These are phyloP conservation scores for Russula dissimulans DNA, from an alignment of 768 basidiomycete species.

Conservation along the genomic window DNA sequence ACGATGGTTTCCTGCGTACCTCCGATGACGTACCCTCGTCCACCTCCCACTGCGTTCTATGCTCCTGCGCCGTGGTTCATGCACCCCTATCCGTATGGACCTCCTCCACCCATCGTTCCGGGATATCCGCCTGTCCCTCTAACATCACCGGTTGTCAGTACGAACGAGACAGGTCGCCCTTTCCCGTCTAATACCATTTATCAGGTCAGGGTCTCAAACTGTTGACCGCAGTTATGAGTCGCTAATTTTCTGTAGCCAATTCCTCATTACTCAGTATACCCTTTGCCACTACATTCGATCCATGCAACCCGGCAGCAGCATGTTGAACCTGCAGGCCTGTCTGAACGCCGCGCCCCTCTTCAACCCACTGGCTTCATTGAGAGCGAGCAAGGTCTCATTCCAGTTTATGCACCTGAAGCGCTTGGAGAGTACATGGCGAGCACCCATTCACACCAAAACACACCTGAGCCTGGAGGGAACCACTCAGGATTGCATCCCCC, in stretches of 20 bases:
- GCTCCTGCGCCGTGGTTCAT: slow-evolving; percentile 14
- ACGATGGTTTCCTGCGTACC: neutral
- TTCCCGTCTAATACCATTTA: slow-evolving; percentile 2
- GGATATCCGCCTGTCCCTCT: slow-evolving; percentile 31
- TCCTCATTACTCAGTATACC: slow-evolving; percentile 10
- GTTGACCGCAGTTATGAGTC: neutral
- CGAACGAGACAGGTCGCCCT: slow-evolving; percentile 4
- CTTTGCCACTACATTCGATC: slow-evolving; percentile 1
- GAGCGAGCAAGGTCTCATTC: slow-evolving; percentile 60
- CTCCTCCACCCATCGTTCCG: slow-evolving; percentile 35
- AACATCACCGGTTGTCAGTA: neutral
- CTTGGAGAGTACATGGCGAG: slow-evolving; percentile 57
- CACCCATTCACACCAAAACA: slow-evolving; percentile 27
- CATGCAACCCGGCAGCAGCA: slow-evolving; percentile 8
- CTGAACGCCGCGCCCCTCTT: slow-evolving; percentile 36
- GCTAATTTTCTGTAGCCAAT: slow-evolving; percentile 6
- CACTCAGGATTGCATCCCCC: slow-evolving; percentile 13
- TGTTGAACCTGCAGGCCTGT: neutral
- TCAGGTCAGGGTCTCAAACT: slow-evolving; percentile 4
- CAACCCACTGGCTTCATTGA: slow-evolving; percentile 62
- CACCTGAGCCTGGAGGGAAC: slow-evolving; percentile 18
- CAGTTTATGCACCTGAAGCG: slow-evolving; percentile 58
- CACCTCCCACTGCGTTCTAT: slow-evolving; percentile 10
- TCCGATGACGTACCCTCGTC: slow-evolving; percentile 5
- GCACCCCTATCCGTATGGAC: slow-evolving; percentile 13